phyloP scores from a whole-genome alignment of 108 stramenopile genomes.

The Skeletonema potamos region DNA sequence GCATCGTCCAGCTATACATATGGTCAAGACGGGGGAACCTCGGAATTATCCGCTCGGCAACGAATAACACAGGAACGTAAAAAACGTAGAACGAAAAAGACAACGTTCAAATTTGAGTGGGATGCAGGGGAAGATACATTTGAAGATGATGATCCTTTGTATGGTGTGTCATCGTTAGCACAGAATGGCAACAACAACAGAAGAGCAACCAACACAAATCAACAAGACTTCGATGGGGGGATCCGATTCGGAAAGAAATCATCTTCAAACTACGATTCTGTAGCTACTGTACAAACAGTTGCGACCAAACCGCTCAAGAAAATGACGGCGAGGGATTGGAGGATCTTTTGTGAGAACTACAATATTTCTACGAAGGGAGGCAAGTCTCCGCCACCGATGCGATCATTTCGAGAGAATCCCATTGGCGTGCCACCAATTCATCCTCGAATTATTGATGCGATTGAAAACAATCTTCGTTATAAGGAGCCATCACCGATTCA shows the following conservation, averaged over 20 bases:
- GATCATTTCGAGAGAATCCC: conserved; percentile 78
- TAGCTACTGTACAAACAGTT: conserved; percentile 49
- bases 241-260: conserved; percentile 37
- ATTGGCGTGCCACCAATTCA: conserved; percentile 56
- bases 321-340: conserved; percentile 97
- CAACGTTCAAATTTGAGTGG: conserved; percentile 96
- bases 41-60: conserved; percentile 13
- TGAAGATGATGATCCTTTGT: conserved; percentile 83
- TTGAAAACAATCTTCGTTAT: conserved; percentile 69
- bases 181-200: background rate
- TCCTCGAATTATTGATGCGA: conserved; percentile 62
- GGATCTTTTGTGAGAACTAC: conserved; percentile 97
- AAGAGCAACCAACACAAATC: background rate
- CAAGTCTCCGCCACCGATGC: conserved; percentile 83
- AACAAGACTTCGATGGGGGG: conserved; percentile 1
- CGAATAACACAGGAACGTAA: conserved; percentile 30
- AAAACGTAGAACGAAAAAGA: conserved; percentile 51
- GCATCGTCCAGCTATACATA: conserved; percentile 14
- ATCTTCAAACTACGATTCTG: conserved; percentile 12
- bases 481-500: conserved; percentile 96
- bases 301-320: conserved; percentile 72
- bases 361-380: conserved; percentile 95
- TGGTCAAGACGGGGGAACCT: conserved; percentile 9
- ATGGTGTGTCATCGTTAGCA: conserved; percentile 50
- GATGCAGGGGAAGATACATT: conserved; percentile 90